A percentile compares a stretch with the other conserved stretches of the same genome.
Conservation (phyloP, 108 stramenopile species). For the Cyclotella distinguenda region DNA sequence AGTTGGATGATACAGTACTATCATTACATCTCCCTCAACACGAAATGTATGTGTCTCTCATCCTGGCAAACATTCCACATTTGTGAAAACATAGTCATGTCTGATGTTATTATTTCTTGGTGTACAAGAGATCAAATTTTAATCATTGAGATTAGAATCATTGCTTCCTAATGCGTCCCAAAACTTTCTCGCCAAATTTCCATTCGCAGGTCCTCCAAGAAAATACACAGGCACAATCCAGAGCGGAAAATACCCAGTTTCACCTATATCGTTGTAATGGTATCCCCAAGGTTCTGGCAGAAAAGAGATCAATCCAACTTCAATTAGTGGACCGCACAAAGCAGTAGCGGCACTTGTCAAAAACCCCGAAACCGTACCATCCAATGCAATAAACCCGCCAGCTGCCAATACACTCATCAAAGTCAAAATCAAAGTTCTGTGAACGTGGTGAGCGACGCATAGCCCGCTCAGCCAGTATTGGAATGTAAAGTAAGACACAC, state of each 20-base stretch:
- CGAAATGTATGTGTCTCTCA: too few relatives aligned
- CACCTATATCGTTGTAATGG: slow-evolving; percentile 77
- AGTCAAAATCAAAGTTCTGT: slow-evolving; percentile 57
- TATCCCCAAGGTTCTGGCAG: slow-evolving; percentile 54
- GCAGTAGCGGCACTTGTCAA: slow-evolving; percentile 71
- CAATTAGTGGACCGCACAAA: slow-evolving; percentile 82
- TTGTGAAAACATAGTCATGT: too few relatives aligned
- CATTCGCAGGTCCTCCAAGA: slow-evolving; percentile 85
- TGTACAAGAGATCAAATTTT: neutral
- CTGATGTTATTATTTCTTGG: too few relatives aligned
- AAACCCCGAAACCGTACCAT: slow-evolving; percentile 66
- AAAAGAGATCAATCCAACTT: slow-evolving; percentile 59
- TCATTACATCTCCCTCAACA: neutral
- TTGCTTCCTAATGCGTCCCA: slow-evolving; percentile 54
- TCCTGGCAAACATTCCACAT: too few relatives aligned
- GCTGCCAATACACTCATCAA: slow-evolving; percentile 71
- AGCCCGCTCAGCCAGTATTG: slow-evolving; percentile 87
- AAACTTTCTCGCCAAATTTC: slow-evolving; percentile 78
- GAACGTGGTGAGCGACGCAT: slow-evolving; percentile 46
- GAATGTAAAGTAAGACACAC: slow-evolving; percentile 81
- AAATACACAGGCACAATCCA: slow-evolving; percentile 89
- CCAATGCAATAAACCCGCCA: slow-evolving; percentile 62
- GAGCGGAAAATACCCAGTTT: slow-evolving; percentile 82
- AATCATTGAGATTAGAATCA: neutral
- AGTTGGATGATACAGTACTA: neutral